phyloP scores from a whole-genome alignment of 1,284 basidiomycete species.

The Leccinum angustisporum region DNA sequence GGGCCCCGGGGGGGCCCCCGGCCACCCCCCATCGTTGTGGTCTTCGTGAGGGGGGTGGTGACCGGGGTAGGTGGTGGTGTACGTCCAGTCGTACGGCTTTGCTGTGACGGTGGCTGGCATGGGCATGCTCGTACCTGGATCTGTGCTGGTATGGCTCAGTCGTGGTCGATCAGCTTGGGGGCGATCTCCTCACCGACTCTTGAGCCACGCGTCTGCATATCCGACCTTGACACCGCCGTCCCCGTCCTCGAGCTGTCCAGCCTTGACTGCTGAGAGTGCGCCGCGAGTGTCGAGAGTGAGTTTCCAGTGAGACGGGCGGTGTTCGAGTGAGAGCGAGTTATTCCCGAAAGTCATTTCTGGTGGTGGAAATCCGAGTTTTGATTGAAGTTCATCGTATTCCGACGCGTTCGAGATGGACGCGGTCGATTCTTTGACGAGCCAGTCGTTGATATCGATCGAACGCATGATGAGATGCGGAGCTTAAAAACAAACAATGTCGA shows the following conservation, averaged over 20 bases:
- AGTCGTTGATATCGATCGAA: conserved; percentile 61
- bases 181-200: conserved; percentile 63
- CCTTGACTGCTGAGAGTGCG: conserved; percentile 76
- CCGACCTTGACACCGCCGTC: conserved; percentile 92
- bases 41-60: conserved; percentile 35
- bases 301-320: conserved; percentile 59
- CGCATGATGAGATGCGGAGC: conserved; percentile 39
- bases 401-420: conserved; percentile 76
- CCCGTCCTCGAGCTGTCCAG: conserved; percentile 71
- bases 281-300: conserved; percentile 70
- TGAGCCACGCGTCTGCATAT: conserved; percentile 92
- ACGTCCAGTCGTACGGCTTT: conserved; percentile 98
- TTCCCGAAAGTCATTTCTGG: conserved; percentile 98
- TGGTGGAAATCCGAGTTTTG: conserved; percentile 69
- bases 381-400: conserved; percentile 69
- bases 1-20: too few species aligned
- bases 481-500: conserved; percentile 44
- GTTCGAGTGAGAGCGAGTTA: conserved; percentile 73
- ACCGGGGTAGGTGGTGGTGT: conserved; percentile 87
- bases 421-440: conserved; percentile 65
- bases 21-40: too few species aligned
- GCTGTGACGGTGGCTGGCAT: conserved; percentile 74
- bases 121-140: conserved; percentile 59
- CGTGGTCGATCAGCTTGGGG: neutral
- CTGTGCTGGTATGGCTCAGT: conserved; percentile 40